Percentiles rank a stretch among this genome's conserved stretches.
phyloP scores from a whole-genome alignment of 768 basidiomycete species.

The Leccinum arenicola region DNA sequence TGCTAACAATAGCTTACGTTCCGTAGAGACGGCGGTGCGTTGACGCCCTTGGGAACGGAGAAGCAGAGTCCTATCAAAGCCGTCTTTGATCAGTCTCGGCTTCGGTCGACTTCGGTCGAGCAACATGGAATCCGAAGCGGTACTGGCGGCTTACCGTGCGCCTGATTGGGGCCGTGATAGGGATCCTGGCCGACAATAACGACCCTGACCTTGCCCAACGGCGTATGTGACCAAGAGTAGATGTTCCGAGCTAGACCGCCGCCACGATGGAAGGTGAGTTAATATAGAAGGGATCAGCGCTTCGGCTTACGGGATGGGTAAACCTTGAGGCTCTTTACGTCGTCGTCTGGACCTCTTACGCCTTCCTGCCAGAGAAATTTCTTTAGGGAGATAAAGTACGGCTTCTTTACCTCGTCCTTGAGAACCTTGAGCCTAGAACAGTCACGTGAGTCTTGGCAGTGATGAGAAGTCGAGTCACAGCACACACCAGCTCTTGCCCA shows the following conservation, averaged over 20 bases:
- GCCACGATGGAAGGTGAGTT: slow-evolving; percentile 5
- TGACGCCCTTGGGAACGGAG: slow-evolving; percentile 79
- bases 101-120: slow-evolving; percentile 3
- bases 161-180: slow-evolving; percentile 77
- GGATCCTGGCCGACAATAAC: slow-evolving; percentile 93
- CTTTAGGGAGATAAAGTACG: slow-evolving; percentile 75
- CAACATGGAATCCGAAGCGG: background rate
- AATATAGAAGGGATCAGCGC: slow-evolving; percentile 26
- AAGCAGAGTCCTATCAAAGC: slow-evolving; percentile 69
- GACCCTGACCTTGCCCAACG: slow-evolving; percentile 78
- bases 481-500: slow-evolving; percentile 68
- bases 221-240: slow-evolving; percentile 90
- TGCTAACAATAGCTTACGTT: slow-evolving; percentile 51
- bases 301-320: slow-evolving; percentile 67
- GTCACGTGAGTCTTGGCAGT: slow-evolving; percentile 5
- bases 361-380: slow-evolving; percentile 66
- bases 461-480: background rate
- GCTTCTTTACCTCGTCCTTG: slow-evolving; percentile 70
- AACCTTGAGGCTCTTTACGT: slow-evolving; percentile 48
- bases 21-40: slow-evolving; percentile 75
- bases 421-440: slow-evolving; percentile 65
- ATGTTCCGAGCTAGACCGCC: slow-evolving; percentile 66
- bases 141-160: slow-evolving; percentile 59
- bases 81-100: slow-evolving; percentile 7
- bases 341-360: slow-evolving; percentile 50